These are phyloP conservation scores for Aeschynomene evenia DNA, from an alignment of 306 rosid genomes.

Conservation along the genomic window DNA sequence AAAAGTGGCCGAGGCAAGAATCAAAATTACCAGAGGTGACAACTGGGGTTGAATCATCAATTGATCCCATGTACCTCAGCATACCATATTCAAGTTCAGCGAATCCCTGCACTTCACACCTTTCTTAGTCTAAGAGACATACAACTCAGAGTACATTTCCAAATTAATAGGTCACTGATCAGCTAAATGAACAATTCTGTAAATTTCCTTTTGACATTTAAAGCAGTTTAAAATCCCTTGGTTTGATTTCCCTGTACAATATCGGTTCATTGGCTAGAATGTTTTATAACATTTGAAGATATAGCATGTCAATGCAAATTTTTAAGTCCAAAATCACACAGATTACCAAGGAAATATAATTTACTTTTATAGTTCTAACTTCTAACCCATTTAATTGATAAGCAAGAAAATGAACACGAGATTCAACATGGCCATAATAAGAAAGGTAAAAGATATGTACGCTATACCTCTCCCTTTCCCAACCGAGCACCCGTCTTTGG, in stretches of 20 bases:
- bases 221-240: neutral
- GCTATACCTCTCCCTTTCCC: constrained; percentile 89
- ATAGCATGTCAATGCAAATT: neutral
- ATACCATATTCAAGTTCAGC: constrained; percentile 94
- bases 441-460: constrained; percentile 6
- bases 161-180: neutral
- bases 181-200: constrained; percentile 14
- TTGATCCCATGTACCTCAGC: constrained; percentile 84
- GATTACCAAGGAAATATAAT: constrained; percentile 1
- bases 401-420: neutral
- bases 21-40: constrained; percentile 68
- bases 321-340: neutral
- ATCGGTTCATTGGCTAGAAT: constrained; percentile 2
- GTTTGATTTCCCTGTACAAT: neutral
- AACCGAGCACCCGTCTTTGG: constrained; percentile 86
- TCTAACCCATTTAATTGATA: constrained; percentile 1
- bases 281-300: neutral
- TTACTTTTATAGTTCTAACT: neutral
- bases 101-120: constrained; percentile 62
- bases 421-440: neutral
- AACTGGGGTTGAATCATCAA: constrained; percentile 75
- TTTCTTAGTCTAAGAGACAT: constrained; percentile 20
- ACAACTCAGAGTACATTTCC: constrained; percentile 11
- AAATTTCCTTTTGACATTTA: neutral
- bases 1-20: constrained; percentile 11